phyloP scores from a whole-genome alignment of 2,329 filamentous ascomycete genomes.

The Penicillium sp. region DNA sequence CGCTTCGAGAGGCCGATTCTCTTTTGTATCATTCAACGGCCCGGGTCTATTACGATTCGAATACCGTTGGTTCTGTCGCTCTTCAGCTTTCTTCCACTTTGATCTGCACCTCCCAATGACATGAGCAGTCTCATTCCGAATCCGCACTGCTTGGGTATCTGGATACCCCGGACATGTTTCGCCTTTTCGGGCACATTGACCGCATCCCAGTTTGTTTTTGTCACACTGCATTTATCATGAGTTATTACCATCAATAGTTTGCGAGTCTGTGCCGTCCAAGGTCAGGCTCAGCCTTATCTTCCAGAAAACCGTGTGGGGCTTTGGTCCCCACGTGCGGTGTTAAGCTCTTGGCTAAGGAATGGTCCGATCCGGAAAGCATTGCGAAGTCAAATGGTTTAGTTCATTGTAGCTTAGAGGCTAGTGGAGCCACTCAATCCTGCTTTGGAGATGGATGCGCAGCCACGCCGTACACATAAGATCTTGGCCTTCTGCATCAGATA shows the following conservation, averaged over 20 bases:
- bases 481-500: too few species aligned
- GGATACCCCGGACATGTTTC: neutral
- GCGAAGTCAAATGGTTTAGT: too few species aligned
- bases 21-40: neutral
- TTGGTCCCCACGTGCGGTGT: neutral
- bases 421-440: too few species aligned
- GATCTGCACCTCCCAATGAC: neutral
- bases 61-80: neutral
- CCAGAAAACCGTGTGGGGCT: neutral
- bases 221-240: neutral
- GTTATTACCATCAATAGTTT: neutral
- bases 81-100: neutral
- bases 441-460: too few species aligned
- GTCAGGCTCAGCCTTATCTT: too few species aligned
- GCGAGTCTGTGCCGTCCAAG: too few species aligned
- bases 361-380: neutral
- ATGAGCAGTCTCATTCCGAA: neutral
- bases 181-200: neutral
- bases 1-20: neutral
- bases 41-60: neutral
- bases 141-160: neutral
- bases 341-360: neutral
- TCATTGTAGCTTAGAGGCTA: too few species aligned
- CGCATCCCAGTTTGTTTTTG: neutral
- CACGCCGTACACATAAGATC: too few species aligned